These are phyloP conservation scores for Wolfiporia cocos DNA, from an alignment of 1,284 basidiomycete genomes.

Conservation along the genomic window DNA sequence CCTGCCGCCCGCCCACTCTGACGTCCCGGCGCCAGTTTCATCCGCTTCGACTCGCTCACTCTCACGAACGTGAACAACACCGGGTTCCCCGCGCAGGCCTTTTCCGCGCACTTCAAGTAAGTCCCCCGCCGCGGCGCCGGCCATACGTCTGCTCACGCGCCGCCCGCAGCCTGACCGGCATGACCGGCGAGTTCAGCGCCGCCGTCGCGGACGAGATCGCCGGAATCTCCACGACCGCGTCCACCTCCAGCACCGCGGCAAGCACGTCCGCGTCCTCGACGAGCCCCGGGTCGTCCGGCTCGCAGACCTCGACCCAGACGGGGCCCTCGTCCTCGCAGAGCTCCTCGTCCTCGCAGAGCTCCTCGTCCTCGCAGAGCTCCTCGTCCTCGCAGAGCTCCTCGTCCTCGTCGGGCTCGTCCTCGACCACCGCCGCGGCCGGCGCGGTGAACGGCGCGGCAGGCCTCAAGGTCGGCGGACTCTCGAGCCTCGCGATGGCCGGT, in stretches of 20 bases:
- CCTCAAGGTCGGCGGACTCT: too few species aligned
- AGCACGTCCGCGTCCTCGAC: conserved; percentile 15
- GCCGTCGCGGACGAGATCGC: conserved; percentile 45
- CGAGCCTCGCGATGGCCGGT: too few species aligned
- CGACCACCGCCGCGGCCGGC: too few species aligned
- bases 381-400: too few species aligned
- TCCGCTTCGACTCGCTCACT: conserved; percentile 60
- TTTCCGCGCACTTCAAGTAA: conserved; percentile 77
- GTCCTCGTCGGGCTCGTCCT: too few species aligned
- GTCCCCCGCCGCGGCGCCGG: conserved; percentile 16
- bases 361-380: too few species aligned
- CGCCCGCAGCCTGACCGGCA: conserved; percentile 43
- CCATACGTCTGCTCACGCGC: background rate
- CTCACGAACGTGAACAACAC: conserved; percentile 45
- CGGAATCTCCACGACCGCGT: conserved; percentile 8
- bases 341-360: too few species aligned
- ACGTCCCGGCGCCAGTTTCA: conserved; percentile 43
- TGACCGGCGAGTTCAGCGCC: conserved; percentile 60
- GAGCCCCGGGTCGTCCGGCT: conserved; percentile 16
- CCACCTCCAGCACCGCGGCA: conserved; percentile 9
- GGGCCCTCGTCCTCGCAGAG: conserved; percentile 4
- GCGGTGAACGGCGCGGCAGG: too few species aligned
- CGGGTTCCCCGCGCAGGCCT: conserved; percentile 59
- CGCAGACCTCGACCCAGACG: conserved; percentile 14
- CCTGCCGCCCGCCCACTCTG: background rate